Evolutionary conservation across 2,329 filamentous ascomycete genomes (phyloP), one percentile per base, ranked within the genome.

Genomic region (Fusarium pininemorale): DNA sequence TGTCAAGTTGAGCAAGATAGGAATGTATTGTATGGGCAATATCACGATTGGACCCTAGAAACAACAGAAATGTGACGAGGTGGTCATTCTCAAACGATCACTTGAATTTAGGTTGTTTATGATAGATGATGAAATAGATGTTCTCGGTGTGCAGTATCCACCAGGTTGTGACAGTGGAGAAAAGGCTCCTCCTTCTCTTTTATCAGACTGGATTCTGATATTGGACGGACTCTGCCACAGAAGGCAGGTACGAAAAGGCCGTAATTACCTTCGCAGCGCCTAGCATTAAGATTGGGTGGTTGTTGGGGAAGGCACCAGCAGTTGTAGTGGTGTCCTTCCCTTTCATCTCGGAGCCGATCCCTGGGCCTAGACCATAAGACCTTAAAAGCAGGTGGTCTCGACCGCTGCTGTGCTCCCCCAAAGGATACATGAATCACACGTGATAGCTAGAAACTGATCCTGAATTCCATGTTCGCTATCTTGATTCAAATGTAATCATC

Each of bases 231-330:
- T 57, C 38, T 71, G 60, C 66, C 51, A 39, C 47, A 66, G 42
- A 63, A 74, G 71, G 71, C 71, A 73, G 70, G 71, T 60, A 74
- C 66, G 39, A 38, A 47, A 47, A 22, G 24, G 28, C 28, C 28
- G 22, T 47, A 41, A 41, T 63, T 60, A 37, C 56, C 44, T 47
- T 24, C 20, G 32, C n/a, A 26, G 48, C 28, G 28, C n/a, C 41
- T 28, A 35, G 41, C 41, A 58, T 54, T 32, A 41, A 45, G 44
- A 69, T 66, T 59, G 51, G 63, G n/a, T 42, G 37, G 62, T 64
- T 69, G 39, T 47, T 56, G 39, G 42, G 50, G 30, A 47, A 57
- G 41, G 35, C 45, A 32, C 28, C 45, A 41, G 18, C 42, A 35
- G 26, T 47, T 30, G 38, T 37, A 30, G 38, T 41, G 60, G 50